Evolutionary conservation across 2,329 filamentous ascomycete species (phyloP), one percentile per base, ranked within the genome.

Genomic region (Aspergillus chevalieri): DNA sequence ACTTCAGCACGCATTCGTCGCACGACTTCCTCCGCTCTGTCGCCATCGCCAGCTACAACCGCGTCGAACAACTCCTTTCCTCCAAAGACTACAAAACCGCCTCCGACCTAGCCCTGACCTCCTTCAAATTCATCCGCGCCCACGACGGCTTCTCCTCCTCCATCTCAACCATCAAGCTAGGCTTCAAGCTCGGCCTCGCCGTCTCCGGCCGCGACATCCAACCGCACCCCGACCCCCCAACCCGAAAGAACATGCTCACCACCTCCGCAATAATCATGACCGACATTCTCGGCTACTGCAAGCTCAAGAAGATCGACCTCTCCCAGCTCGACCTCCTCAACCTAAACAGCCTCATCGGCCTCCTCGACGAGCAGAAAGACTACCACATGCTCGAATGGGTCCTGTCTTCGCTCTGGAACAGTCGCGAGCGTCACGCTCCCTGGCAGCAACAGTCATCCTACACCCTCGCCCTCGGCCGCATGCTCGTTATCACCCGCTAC

Each of bases 401-500:
- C 19, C 68, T 77, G 26, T 65, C 65, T 39, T 52, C 64, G 0
- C 66, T 77, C 15, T 76, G 74, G 74, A 67, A 66, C 48, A 71
- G 65, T 26, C 73, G 74, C 50, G 69, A 74, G 44, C 64, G 66
- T n/a, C 72, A 75, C 47, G 59, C 58, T 41, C 63, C 61, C 43
- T 76, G 72, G 72, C 60, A 67, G 6, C 61, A 26, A 8, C 22
- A 43, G 3, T 26, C 67, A 6, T 58, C 62, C 8, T 65, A 74
- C 34, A 70, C 78, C n/a, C 69, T 79, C 51, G 67, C 71, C 44
- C 70, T 80, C 10, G 77, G 76, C 22, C 74, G 72, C 50, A 69
- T 72, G 42, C 72, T 78, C 53, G 74, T 79, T 52, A 69, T 74
- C 49, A 74, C 73, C 5, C 74, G 75, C 47, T 78, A 77, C 62